These are phyloP conservation scores for Sugiyamaella japonica DNA, from an alignment of 1,139 yeast genomes.

Conservation along the genomic window DNA sequence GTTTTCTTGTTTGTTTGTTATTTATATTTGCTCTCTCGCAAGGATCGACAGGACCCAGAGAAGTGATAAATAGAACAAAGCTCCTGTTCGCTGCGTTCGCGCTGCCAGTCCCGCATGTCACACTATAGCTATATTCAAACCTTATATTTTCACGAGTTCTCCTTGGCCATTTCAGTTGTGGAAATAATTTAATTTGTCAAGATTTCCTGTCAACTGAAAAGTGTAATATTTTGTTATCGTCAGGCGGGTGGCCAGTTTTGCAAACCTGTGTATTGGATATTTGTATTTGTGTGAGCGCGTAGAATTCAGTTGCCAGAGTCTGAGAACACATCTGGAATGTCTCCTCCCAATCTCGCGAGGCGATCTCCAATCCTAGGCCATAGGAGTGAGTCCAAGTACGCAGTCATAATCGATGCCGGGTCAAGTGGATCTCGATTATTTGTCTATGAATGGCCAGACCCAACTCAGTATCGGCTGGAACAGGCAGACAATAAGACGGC, in stretches of 20 bases:
- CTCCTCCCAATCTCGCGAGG: slow-evolving; percentile 1
- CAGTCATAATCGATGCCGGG: slow-evolving; percentile 79
- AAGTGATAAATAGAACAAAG: neutral
- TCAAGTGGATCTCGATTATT: slow-evolving; percentile 78
- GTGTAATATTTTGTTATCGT: too few relatives aligned
- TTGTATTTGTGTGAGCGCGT: neutral
- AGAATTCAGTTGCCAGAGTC: too few relatives aligned
- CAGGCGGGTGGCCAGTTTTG: neutral
- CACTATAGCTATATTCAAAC: too few relatives aligned
- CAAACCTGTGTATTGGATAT: too few relatives aligned
- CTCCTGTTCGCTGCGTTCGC: neutral
- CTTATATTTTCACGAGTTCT: too few relatives aligned
- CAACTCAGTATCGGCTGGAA: slow-evolving; percentile 15
- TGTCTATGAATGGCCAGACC: slow-evolving; percentile 68
- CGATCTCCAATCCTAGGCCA: slow-evolving; percentile 5
- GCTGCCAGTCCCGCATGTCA: neutral
- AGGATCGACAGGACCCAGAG: neutral
- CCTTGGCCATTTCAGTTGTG: neutral
- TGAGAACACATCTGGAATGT: neutral
- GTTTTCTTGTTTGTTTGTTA: neutral
- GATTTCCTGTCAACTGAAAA: too few relatives aligned
- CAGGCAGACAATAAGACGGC: slow-evolving; percentile 15
- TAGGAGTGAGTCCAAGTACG: slow-evolving; percentile 42
- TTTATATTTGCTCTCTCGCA: neutral
- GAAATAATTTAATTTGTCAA: too few relatives aligned